Conservation (phyloP, 306 rosid genomes). For the Vigna angularis region DNA sequence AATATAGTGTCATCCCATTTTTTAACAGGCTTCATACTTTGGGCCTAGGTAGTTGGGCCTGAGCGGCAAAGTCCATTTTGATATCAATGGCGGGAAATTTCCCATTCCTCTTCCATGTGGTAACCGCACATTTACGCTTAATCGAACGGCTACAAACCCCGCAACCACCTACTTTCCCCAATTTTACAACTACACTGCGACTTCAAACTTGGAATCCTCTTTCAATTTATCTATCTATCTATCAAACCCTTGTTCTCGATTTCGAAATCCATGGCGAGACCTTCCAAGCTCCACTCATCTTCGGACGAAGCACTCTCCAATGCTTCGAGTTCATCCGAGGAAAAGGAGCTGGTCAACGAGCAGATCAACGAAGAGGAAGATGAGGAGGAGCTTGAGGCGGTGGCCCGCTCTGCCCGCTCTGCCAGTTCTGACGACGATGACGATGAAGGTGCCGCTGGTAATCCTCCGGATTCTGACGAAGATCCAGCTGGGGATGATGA, state of each 20-base stretch:
- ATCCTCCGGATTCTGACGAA: conserved; percentile 47
- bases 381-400: conserved; percentile 94
- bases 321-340: conserved; percentile 57
- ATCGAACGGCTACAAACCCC: conserved; percentile 58
- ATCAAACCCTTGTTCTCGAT: conserved; percentile 52
- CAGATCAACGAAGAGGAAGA: conserved; percentile 84
- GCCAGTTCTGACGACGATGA: conserved; percentile 86
- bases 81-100: conserved; percentile 69
- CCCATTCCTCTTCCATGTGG: conserved; percentile 14
- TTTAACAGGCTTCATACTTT: not conserved
- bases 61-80: conserved; percentile 25
- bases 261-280: conserved; percentile 66
- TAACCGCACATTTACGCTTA: conserved; percentile 51
- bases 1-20: no score
- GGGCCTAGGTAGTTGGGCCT: not conserved
- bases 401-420: conserved; percentile 90
- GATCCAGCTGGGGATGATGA: conserved; percentile 53
- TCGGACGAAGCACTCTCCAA: conserved; percentile 80
- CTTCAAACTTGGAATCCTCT: conserved; percentile 33
- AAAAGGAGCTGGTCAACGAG: conserved; percentile 67
- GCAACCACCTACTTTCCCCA: not conserved
- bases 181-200: not conserved
- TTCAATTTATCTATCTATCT: not conserved
- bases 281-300: conserved; percentile 62
- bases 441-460: conserved; percentile 53